Evolutionary conservation across 495 filamentous ascomycete genomes (phyloP), one percentile per base, ranked within the genome.

Genomic region (Aspergillus kassunensis): DNA sequence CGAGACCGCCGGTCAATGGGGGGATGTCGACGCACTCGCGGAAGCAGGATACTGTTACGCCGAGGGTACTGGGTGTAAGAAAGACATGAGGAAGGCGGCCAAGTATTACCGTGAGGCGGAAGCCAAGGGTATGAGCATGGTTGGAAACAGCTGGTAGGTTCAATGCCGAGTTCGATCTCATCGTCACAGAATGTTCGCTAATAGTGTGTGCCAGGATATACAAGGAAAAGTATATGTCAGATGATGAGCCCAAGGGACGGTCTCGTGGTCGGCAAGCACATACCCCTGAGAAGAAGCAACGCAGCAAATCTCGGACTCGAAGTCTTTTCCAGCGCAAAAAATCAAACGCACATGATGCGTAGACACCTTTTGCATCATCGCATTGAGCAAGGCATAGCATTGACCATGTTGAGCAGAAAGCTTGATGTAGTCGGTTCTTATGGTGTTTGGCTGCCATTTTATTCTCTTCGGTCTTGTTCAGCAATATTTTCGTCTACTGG

Each of bases 1-100:
- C 64, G 93, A 98, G 66, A 95, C 96, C 54, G 95, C 93, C 33
- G 91, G 87, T 42, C 85, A 87, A 58, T 97, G 93, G 93, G 93
- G 93, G n/a, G 93, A 98, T 72, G 83, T 86, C 7, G 93, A 98
- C 68, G 93, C 93, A 6, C 81, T 98, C 51, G 83, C 87, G 18
- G 89, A 96, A 64, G 83, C 88, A 1, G 90, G 88, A 13, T 92
- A 90, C 71, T 95, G 90, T 68, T 92, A 95, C 49, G 86, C 88
- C 0, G 80, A 95, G 59, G 87, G 89, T 13, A 72, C 91, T 53
- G 88, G 89, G 4, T 92, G 88, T 63, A 95, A 92, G 78, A 97
- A 97, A 72, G 87, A 97, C 64, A 75, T 97, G 66, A 95, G 89
- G 76, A 96, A 93, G 69, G 91, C 90, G 16, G 93, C 93, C 19